Percentiles rank a stretch among this genome's conserved stretches.
phyloP scores from a whole-genome alignment of 192 early-diverging fungal species.

The Coemansia sp. region DNA sequence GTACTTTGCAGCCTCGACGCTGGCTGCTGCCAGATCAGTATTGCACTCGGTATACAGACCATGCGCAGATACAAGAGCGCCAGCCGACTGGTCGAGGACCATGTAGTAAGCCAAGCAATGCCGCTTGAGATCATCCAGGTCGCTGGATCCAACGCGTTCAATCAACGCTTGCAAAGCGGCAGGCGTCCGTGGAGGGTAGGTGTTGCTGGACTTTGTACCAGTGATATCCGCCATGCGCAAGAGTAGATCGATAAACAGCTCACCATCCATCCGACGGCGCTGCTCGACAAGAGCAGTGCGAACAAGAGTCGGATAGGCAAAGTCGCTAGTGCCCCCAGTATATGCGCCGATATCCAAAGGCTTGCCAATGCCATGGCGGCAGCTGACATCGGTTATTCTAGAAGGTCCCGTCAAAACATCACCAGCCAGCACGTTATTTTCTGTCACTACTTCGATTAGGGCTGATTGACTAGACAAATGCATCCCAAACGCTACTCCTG shows the following conservation, averaged over 20 bases:
- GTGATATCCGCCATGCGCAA: constrained; percentile 35
- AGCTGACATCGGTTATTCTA: neutral
- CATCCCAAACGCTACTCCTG: constrained; percentile 26
- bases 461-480: constrained; percentile 15
- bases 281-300: constrained; percentile 30
- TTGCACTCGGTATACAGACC: constrained; percentile 10
- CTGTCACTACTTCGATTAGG: constrained; percentile 27
- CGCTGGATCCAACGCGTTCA: constrained; percentile 21
- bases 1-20: constrained; percentile 19
- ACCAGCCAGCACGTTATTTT: constrained; percentile 19
- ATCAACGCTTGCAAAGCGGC: constrained; percentile 20
- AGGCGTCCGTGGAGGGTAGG: constrained; percentile 35
- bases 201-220: neutral
- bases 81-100: constrained; percentile 23
- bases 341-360: constrained; percentile 10
- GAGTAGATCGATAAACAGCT: constrained; percentile 49
- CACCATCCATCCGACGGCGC: constrained; percentile 37
- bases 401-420: constrained; percentile 9
- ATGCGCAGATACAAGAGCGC: neutral
- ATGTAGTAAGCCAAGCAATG: constrained; percentile 46
- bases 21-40: constrained; percentile 7
- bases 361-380: neutral
- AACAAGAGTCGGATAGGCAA: constrained; percentile 23
- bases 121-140: constrained; percentile 44
- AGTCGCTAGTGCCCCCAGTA: neutral